These are phyloP conservation scores for Pseudocercospora pini-densiflorae DNA, from an alignment of 2,329 filamentous ascomycete species.

Conservation along the genomic window DNA sequence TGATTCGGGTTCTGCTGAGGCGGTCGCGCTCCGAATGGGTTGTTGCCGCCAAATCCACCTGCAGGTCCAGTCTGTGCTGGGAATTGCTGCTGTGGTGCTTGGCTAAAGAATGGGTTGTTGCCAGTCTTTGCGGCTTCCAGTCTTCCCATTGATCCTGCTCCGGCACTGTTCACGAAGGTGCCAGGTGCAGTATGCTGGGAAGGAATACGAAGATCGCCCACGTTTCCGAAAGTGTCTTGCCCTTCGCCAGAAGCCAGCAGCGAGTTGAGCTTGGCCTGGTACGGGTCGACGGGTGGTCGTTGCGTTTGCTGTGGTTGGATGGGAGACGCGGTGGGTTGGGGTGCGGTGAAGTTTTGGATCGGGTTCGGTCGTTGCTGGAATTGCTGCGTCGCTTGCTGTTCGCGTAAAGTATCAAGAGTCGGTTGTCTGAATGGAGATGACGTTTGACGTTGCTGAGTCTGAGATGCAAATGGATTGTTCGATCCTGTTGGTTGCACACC, in stretches of 20 bases:
- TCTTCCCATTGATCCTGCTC: conserved; percentile 69
- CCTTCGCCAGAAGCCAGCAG: conserved; percentile 87
- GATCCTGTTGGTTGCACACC: conserved; percentile 89
- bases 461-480: conserved; percentile 92
- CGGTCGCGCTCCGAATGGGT: conserved; percentile 62
- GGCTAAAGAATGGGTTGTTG: conserved; percentile 90
- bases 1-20: conserved; percentile 49
- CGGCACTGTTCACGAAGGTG: conserved; percentile 95
- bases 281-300: conserved; percentile 55
- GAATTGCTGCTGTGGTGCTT: conserved; percentile 47
- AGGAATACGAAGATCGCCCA: conserved; percentile 93
- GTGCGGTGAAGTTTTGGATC: conserved; percentile 39
- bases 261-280: conserved; percentile 77
- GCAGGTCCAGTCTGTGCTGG: conserved; percentile 59
- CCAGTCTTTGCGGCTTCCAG: conserved; percentile 71
- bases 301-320: conserved; percentile 55
- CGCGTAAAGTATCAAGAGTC: conserved; percentile 74
- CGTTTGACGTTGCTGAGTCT: conserved; percentile 63
- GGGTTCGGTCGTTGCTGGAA: conserved; percentile 60
- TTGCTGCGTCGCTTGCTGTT: conserved; percentile 77
- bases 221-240: conserved; percentile 96
- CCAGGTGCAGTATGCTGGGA: conserved; percentile 96
- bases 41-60: conserved; percentile 47
- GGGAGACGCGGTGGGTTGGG: conserved; percentile 53
- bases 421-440: conserved; percentile 64